Evolutionary conservation across 805 yeast genomes (phyloP), one percentile per base, ranked within the genome.

Genomic region (Saturnispora bothae): DNA sequence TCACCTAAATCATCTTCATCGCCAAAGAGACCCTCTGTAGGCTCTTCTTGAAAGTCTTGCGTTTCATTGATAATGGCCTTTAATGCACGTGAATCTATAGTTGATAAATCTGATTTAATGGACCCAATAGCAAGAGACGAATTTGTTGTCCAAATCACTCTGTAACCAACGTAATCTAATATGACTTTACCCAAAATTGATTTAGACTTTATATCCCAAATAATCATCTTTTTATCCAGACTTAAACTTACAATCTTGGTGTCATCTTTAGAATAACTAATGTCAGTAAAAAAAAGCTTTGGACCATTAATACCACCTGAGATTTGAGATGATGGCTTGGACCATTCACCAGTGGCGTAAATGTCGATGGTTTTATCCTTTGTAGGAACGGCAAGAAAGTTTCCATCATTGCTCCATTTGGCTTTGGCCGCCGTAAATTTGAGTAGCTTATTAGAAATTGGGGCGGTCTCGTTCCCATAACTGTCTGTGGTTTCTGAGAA

Each of bases 401-500:
- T 71, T 14, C 94, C 94, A 38, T 69, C 65, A 2, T 80, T 72
- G 40, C 76, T 72, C 95, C 95, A 85, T 27, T 69, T 71, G 2
- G 76, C 67, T 30, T 68, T 69, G 0, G 83, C 67, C 19, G 77
- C 41, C 3, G 51, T 34, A 30, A 50, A 39, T 18, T 38, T 42
- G 6, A 44, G 22, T n/a, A 48, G 43, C n/a, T 39, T 45, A 52
- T 31, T 71, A 57, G 49, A 64, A 65, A 28, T 63, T 67, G 29
- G 53, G 4, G 33, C 36, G 5, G 33, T 36, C 31, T 26, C 43
- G 28, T 31, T 43, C 15, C 17, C 36, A 10, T 38, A 34, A 15
- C 46, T 42, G 17, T 45, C 31, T 1, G 43, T 44, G 3, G 41
- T 46, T 14, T 47, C 49, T 3, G 49, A 49, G 10, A 45, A 29